Conservation (phyloP, 345 rosid genomes). For the Acer yangbiense region DNA sequence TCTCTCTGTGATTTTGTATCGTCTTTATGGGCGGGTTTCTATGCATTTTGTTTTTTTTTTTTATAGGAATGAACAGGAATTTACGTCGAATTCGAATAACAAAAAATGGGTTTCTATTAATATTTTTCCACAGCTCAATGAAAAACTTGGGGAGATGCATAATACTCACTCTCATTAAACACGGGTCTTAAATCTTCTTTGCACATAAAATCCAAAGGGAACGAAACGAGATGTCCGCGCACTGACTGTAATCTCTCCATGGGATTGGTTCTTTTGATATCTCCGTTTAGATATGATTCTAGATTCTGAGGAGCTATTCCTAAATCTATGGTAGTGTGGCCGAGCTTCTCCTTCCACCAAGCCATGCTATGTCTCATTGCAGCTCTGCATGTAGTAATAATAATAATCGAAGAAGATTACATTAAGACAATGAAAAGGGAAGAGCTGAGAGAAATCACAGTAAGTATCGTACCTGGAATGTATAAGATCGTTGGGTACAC, state of each 20-base stretch:
- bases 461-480: slow-evolving; percentile 63
- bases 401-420: not conserved
- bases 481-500: slow-evolving; percentile 87
- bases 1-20: not conserved
- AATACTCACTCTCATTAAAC: slow-evolving; percentile 93
- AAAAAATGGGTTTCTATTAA: not conserved
- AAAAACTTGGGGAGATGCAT: slow-evolving; percentile 92
- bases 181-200: slow-evolving; percentile 91
- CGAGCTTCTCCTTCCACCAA: slow-evolving; percentile 75
- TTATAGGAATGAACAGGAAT: not conserved
- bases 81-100: not conserved
- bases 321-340: slow-evolving; percentile 85
- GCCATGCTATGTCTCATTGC: slow-evolving; percentile 68
- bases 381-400: slow-evolving; percentile 39
- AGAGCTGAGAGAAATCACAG: not conserved
- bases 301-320: slow-evolving; percentile 84
- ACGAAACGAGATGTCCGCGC: slow-evolving; percentile 88
- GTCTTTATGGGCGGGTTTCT: not conserved
- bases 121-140: slow-evolving; percentile 37
- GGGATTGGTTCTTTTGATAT: slow-evolving; percentile 53
- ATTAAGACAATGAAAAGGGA: not conserved
- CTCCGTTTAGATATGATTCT: slow-evolving; percentile 70
- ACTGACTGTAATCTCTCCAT: slow-evolving; percentile 65
- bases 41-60: not conserved
- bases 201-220: slow-evolving; percentile 93